Evolutionary conservation across 2,329 filamentous ascomycete genomes (phyloP).

Genomic region (Ophiostoma populinum): DNA sequence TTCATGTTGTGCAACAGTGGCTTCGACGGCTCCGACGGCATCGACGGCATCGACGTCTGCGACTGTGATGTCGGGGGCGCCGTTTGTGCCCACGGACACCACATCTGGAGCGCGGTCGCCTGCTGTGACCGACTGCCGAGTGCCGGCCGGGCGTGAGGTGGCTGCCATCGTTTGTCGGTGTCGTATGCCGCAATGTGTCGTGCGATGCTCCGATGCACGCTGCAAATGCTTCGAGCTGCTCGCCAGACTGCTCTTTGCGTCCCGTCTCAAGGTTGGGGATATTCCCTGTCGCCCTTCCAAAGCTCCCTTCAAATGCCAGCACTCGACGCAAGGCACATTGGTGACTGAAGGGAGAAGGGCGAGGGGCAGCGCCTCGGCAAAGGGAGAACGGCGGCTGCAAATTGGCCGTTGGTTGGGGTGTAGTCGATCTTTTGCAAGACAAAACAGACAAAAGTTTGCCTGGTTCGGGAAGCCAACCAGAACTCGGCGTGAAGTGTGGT

Average conservation of each 20-base stretch:
- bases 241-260: no score
- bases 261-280: neutral
- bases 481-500: neutral
- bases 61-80: no score
- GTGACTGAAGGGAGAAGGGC: constrained; percentile 5
- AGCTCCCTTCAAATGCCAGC: constrained; percentile 7
- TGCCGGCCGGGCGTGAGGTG: no score
- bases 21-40: neutral
- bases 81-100: no score
- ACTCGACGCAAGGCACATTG: constrained; percentile 4
- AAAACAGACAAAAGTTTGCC: no score
- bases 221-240: no score
- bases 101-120: no score
- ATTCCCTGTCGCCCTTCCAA: constrained; percentile 4
- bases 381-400: neutral
- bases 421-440: neutral
- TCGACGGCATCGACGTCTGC: neutral
- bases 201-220: no score
- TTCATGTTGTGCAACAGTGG: neutral
- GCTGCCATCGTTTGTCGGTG: no score
- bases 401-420: neutral
- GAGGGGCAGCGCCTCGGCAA: neutral
- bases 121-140: no score
- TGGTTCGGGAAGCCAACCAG: no score
- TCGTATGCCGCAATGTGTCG: no score